Evolutionary conservation across 139 green algal genomes (phyloP).

Genomic region (Chlamydomonas incerta): DNA sequence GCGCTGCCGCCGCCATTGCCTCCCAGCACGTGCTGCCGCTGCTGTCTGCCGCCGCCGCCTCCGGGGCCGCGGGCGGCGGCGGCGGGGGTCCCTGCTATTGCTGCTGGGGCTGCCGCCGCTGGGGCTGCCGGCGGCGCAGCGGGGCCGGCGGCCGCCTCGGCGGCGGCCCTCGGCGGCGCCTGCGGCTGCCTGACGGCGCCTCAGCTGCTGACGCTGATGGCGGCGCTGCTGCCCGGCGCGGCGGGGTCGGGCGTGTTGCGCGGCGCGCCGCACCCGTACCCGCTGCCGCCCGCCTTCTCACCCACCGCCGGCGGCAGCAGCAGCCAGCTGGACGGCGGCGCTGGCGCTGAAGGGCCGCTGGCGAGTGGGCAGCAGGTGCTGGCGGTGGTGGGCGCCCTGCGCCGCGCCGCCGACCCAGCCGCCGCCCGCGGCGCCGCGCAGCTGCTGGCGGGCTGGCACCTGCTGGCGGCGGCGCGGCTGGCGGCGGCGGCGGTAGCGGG

Average conservation of each 20-base stretch:
- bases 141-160: too few species aligned
- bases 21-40: background rate
- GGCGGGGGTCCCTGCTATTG: too few species aligned
- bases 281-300: background rate
- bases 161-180: too few species aligned
- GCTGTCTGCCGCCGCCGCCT: background rate
- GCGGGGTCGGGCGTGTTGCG: background rate
- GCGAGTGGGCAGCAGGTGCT: background rate
- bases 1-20: background rate
- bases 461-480: slow-evolving; percentile 24
- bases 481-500: background rate
- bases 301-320: background rate
- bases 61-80: too few species aligned
- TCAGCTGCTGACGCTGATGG: slow-evolving; percentile 10
- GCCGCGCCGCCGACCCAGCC: background rate
- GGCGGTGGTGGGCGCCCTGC: slow-evolving; percentile 1
- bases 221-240: slow-evolving; percentile 14
- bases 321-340: background rate
- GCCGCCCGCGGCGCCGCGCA: background rate
- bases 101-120: too few species aligned
- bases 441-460: slow-evolving; percentile 18
- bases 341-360: too few species aligned
- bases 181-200: background rate
- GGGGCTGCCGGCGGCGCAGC: too few species aligned
- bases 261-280: background rate